phyloP scores from a whole-genome alignment of 225 moss, liverwort and hornwort species.

The Antitrichia curtipendula region DNA sequence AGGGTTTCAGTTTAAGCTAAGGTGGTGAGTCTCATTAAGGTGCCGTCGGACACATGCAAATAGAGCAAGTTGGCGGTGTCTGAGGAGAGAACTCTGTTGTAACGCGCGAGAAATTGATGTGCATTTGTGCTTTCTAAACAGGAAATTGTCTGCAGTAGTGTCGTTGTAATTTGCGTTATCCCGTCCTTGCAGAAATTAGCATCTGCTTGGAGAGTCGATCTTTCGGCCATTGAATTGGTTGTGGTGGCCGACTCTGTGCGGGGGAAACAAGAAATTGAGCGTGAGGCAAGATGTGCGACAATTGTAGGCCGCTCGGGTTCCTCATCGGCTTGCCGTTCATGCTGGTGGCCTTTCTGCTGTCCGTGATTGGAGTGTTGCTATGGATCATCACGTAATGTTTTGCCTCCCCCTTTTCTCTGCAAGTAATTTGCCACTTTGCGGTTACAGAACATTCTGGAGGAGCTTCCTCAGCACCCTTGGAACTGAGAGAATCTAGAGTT shows the following conservation, averaged over 20 bases:
- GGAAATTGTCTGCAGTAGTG: not conserved
- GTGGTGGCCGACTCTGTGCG: not conserved
- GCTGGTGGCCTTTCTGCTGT: slow-evolving; percentile 63
- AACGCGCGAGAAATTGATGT: not conserved
- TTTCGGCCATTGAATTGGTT: not conserved
- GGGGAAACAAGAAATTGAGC: not conserved
- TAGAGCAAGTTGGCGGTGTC: not conserved
- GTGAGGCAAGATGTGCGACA: slow-evolving; percentile 24
- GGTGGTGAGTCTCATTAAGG: not conserved
- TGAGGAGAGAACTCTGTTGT: not conserved
- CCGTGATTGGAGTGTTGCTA: slow-evolving; percentile 57
- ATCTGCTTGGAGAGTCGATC: not conserved
- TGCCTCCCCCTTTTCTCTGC: not conserved
- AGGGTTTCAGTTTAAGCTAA: not conserved
- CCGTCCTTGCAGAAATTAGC: not conserved
- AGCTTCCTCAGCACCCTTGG: not conserved
- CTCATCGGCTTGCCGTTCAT: slow-evolving; percentile 76
- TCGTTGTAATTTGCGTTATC: not conserved
- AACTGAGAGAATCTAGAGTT: not conserved
- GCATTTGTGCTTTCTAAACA: not conserved
- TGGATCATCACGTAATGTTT: slow-evolving; percentile 83
- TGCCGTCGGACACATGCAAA: not conserved
- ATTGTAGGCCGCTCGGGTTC: slow-evolving; percentile 77
- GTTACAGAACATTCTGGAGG: not conserved
- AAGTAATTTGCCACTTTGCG: not conserved